These are phyloP conservation scores for Torrubiella hemipterigena DNA, from an alignment of 2,329 filamentous ascomycete species.

Conservation along the genomic window DNA sequence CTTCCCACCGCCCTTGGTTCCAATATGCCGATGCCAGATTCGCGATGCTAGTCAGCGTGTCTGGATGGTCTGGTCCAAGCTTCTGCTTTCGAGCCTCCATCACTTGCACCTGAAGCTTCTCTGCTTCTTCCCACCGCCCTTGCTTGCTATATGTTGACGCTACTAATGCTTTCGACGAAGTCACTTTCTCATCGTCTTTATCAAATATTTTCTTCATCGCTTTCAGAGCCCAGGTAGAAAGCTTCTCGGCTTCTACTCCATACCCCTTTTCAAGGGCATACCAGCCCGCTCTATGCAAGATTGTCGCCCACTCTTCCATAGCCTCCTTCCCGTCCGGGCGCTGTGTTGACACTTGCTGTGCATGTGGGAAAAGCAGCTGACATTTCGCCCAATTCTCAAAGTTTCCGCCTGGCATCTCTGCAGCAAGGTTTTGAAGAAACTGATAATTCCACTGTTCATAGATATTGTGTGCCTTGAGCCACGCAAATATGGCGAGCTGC, in stretches of 20 bases:
- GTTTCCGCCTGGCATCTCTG: slow-evolving; percentile 9
- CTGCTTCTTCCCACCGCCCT: slow-evolving; percentile 8
- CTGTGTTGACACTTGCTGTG: slow-evolving; percentile 7
- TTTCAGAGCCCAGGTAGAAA: slow-evolving; percentile 7
- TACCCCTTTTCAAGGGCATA: slow-evolving; percentile 9
- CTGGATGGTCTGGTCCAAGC: slow-evolving; percentile 9
- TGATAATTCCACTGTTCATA: too few relatives aligned
- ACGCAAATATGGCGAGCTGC: too few relatives aligned
- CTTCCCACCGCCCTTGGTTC: background rate
- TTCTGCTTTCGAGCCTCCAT: slow-evolving; percentile 6
- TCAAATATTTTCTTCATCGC: slow-evolving; percentile 7
- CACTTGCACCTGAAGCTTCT: slow-evolving; percentile 6
- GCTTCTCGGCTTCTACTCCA: slow-evolving; percentile 5
- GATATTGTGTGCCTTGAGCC: too few relatives aligned
- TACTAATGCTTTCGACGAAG: slow-evolving; percentile 4
- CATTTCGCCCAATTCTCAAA: slow-evolving; percentile 12
- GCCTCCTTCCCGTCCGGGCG: slow-evolving; percentile 7
- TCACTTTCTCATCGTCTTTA: slow-evolving; percentile 4
- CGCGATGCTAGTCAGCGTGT: background rate
- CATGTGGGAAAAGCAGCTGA: slow-evolving; percentile 11
- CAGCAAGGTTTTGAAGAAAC: slow-evolving; percentile 8
- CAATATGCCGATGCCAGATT: slow-evolving; percentile 1
- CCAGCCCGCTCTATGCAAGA: slow-evolving; percentile 11
- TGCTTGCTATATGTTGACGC: slow-evolving; percentile 4
- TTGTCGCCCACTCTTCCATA: too few relatives aligned